Conservation (phyloP, 2,329 filamentous ascomycete genomes). For the Exophiala alcalophila region DNA sequence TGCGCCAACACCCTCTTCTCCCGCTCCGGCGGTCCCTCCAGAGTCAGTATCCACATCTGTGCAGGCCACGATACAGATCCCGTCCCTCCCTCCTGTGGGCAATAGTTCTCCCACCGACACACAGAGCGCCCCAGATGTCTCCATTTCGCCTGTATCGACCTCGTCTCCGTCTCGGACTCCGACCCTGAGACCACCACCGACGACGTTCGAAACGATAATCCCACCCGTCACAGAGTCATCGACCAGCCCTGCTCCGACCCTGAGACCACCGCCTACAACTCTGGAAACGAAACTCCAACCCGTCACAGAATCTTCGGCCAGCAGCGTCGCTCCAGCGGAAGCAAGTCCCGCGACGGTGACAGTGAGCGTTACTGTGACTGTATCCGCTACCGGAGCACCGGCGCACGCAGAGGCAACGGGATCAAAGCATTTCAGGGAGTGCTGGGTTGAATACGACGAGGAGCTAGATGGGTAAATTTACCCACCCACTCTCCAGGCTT, state of each 20-base stretch:
- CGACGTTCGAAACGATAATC: not conserved
- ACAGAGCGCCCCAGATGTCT: no score
- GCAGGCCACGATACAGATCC: not conserved
- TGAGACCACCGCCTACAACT: conserved; percentile 2
- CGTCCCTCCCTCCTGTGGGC: not conserved
- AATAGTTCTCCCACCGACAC: not conserved
- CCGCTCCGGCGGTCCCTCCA: not conserved
- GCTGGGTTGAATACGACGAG: conserved; percentile 8
- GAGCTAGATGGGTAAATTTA: no score
- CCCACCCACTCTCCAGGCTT: no score
- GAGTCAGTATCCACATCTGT: not conserved
- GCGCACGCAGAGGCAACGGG: not conserved
- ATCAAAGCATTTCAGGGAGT: conserved; percentile 4
- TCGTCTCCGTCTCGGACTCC: not conserved
- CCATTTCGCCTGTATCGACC: no score
- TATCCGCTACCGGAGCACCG: conserved; percentile 3
- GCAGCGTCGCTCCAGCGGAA: not conserved
- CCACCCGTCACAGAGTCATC: not conserved
- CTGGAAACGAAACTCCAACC: not conserved
- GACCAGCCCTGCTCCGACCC: conserved; percentile 2
- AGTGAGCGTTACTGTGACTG: conserved; percentile 4
- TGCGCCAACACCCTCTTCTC: conserved; percentile 3
- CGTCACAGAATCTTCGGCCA: not conserved
- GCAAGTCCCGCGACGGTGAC: not conserved
- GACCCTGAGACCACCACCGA: not conserved